Base-by-base conservation (phyloP, 2,329 filamentous ascomycete genomes). In the Botrytis medusae region DNA sequence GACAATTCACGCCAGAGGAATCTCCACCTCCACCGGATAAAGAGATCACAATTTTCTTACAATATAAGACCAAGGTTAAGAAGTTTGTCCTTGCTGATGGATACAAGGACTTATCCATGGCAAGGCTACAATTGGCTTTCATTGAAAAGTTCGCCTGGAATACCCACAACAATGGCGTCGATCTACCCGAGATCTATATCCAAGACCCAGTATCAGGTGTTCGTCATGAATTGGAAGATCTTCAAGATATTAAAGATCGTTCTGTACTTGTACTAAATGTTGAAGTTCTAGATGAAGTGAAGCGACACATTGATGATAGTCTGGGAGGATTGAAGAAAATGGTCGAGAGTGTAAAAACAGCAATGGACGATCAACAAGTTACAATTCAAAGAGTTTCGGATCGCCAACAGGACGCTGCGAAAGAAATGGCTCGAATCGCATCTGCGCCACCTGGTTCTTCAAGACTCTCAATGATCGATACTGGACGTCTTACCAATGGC, bases 61-160 rank as follows among this genome's bases (percentile, higher is more conserved):
- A 98, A 83, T 98, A 98, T 84, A 97, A 97, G 81, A 96, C 92
- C 78, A 96, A 96, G 81, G 95, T 98, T 78, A 98, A 98, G 84
- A 98, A 98, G 82, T 97, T 97, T 81, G 90, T 97, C 25, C 87
- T 98, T 48, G 85, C 93, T 0, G 94, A 97, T 81, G 95, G 95
- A 1, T 91, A 91, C 77, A 90, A 91, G 46, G 94, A 95, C 75
- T 86, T 99, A 18, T 95, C 93, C 4, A 91, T 98, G 74, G 94
- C 94, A 1, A 89, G 95, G 37, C 83, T 99, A 73, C 95, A 99
- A 82, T 87, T 99, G 42, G 95, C 96, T 0, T 99, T 99, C 79
- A 99, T 99, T 78, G 96, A 99, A 78, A 99, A 98, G 81, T 99
- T 99, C 81, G 96, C 95, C 0, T 99, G 97, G 95, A 98, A 97